Evolutionary conservation across 2,329 filamentous ascomycete genomes (phyloP).

Genomic region (Calonectria pseudoreteaudii): DNA sequence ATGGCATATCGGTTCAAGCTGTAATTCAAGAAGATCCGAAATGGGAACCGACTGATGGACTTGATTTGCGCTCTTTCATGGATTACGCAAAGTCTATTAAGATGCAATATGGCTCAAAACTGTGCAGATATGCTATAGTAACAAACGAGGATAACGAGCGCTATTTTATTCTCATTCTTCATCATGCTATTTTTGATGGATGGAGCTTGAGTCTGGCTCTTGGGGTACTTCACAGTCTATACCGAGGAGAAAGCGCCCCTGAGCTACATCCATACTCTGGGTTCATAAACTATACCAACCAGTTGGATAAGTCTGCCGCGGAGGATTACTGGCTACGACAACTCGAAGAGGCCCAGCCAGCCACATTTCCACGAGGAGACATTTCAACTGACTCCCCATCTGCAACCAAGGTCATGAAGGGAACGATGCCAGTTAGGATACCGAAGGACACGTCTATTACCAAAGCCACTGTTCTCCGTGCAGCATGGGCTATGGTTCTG

Average conservation of each 20-base stretch:
- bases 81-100: neutral
- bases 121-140: conserved; percentile 7
- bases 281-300: conserved; percentile 2
- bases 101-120: conserved; percentile 6
- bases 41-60: neutral
- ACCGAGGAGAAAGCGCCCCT: neutral
- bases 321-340: neutral
- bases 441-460: conserved; percentile 15
- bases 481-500: conserved; percentile 64
- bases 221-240: neutral
- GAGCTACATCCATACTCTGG: conserved; percentile 4
- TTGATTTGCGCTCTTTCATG: conserved; percentile 1
- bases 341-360: conserved; percentile 42
- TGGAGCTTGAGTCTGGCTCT: conserved; percentile 7
- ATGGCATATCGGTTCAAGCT: neutral
- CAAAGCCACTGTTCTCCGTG: conserved; percentile 38
- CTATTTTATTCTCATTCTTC: conserved; percentile 5
- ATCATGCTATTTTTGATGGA: conserved; percentile 14
- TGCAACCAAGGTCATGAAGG: conserved; percentile 54
- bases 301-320: neutral
- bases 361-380: conserved; percentile 55
- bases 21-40: neutral
- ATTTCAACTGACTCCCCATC: conserved; percentile 57
- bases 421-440: neutral
- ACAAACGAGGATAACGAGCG: neutral